Evolutionary conservation across 108 stramenopile genomes (phyloP), one percentile per base, ranked within the genome.

Genomic region (Seminavis robusta): DNA sequence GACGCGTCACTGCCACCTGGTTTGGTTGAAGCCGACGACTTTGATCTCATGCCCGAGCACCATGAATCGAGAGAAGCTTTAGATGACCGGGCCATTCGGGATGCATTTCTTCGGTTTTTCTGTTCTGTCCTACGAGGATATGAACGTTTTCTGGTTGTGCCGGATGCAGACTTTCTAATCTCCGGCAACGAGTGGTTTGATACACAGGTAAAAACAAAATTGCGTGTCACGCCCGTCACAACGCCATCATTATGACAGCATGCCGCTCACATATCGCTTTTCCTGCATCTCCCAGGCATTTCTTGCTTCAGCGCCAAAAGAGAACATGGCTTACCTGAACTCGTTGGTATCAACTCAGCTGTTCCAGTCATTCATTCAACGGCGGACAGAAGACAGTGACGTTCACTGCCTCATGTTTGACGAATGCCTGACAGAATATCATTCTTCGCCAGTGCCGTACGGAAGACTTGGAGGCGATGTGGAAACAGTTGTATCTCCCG

Each of bases 141-240:
- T 52, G 91, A 92, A 63, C 67, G 85, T 13, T 92, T 61, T 49
- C 58, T 92, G 15, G 79, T 92, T 21, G 86, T 86, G 11, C 91
- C 91, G n/a, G 91, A 92, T 56, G 82, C 79, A 16, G 83, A 92
- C 61, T 92, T 85, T 59, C 37, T 86, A 43, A 76, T 82, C 8
- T 84, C 81, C 46, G 83, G 91, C 19, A 75, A 88, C 58, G 91
- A 92, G 23, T 92, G 91, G 91, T 92, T 92, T 57, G 83, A 92
- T 69, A 52, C 87, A n/a, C n/a, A n/a, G n/a, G n/a, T n/a, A n/a
- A n/a, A n/a, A n/a, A n/a, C n/a, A n/a, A n/a, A n/a, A n/a, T n/a
- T n/a, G n/a, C n/a, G n/a, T n/a, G n/a, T n/a, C n/a, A n/a, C n/a
- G n/a, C n/a, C n/a, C n/a, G n/a, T n/a, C n/a, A n/a, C n/a, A n/a